Base-by-base conservation (phyloP, 2,329 filamentous ascomycete species). In the Huntiella abstrusa region DNA sequence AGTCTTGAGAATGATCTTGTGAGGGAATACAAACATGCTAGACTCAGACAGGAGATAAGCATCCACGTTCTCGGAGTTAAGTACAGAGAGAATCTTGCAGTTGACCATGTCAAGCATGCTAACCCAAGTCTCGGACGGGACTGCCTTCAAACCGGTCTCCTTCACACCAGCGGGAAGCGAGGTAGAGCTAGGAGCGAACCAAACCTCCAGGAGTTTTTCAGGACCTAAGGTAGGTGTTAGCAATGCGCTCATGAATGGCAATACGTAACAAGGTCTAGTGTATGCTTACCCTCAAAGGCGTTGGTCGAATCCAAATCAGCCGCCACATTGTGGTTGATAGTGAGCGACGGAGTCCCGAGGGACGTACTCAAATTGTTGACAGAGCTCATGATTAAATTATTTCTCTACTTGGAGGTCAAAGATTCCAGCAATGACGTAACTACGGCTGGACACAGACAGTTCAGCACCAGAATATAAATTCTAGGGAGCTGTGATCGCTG, bases 11-110 rank as follows among this genome's bases (percentile, higher is more conserved):
- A 98, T 94, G 53, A 98, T 74, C 71, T 98, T 98, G 74, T 98
- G 91, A n/a, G 87, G 86, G 63, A 94, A 98, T 55, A 98, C 85
- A 60, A 98, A 98, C 87, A 98, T 94, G 81, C 91, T 96, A 36
- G 91, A 96, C 66, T 98, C 91, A 52, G 91, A 98, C 47, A 98
- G 72, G 5, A 98, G 76, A 60, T 98, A 98, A 53, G 91, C 88
- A 59, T 98, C 91, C 55, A 96, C 82, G 59, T 88, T 80, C 52
- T 94, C 86, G 17, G 88, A 94, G 59, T 88, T 80, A 52, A 98
- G 75, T 52, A 94, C 81, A 3, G 91, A 98, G 47, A 98, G 71
- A 47, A 98, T 86, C 67, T 98, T 91, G 77, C 91, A 98, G 62
- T 95, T 93, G 64, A 98, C 91, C 58, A 95, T 73, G 60, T 98